Base-by-base conservation (phyloP, 2,329 filamentous ascomycete genomes). In the Aspergillus sp. region DNA sequence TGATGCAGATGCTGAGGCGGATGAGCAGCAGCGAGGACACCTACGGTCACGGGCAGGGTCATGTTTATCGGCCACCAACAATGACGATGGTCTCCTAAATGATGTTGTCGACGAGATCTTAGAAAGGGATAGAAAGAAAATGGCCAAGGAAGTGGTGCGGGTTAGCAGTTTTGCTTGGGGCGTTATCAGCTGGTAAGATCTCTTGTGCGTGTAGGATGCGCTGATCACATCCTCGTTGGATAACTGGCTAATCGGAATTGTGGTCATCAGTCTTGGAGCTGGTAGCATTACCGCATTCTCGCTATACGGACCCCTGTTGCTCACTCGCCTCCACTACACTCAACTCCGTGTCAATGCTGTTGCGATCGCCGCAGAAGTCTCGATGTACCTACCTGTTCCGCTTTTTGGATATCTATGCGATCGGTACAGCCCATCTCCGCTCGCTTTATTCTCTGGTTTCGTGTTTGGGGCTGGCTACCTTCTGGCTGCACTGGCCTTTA, bases 211-310 rank as follows among this genome's bases (percentile, higher is more conserved):
- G 7, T 25, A 21, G 38, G 15, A 10, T 13, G 17, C 41, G 17
- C 17, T 6, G 15, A 23, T 8, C 5, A 41, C 17, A 7, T 17
- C n/a, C 36, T 25, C 17, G 10, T 19, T 38, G 32, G 23, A 27
- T n/a, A n/a, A 10, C 19, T 27, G 47, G 17, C 53, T 62, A 51
- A 63, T 56, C 55, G 42, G 58, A 17, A 13, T 39, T 53, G 5
- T 54, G 38, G 25, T 39, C 38, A 60, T 19, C 67, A 83, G 81
- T 67, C 84, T 97, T 32, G 95, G 91, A 74, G 94, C 92, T 30
- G 95, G 94, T 63, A 96, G 91, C 70, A 91, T 98, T 71, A 92
- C 92, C 53, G 90, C 92, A 52, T 99, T 95, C 80, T 96, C 92
- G 38, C 86, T 99, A 32, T 99, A 98, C 75, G 95, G 90, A 8